Conservation (phyloP, 2,329 filamentous ascomycete genomes). For the Stemphylium lycopersici region DNA sequence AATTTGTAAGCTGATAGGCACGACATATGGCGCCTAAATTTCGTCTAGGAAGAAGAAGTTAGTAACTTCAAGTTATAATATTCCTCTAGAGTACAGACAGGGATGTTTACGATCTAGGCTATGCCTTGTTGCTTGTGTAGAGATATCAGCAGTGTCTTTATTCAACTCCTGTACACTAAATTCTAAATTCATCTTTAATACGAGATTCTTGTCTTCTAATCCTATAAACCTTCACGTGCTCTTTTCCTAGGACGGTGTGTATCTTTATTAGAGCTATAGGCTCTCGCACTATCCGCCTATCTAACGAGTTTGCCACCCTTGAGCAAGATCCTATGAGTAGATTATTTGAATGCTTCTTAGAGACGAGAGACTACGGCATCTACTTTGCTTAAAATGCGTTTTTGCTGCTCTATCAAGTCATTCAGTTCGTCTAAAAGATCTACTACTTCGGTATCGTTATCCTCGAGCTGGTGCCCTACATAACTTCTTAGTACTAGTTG, state of each 20-base stretch:
- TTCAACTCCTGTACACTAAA: no score
- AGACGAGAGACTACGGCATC: not conserved
- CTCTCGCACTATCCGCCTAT: not conserved
- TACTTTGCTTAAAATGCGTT: not conserved
- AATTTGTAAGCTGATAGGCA: not conserved
- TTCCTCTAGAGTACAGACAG: not conserved
- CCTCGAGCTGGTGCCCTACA: not conserved
- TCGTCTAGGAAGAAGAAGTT: not conserved
- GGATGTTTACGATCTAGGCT: not conserved
- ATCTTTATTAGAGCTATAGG: not conserved
- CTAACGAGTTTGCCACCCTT: not conserved
- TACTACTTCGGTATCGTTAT: not conserved
- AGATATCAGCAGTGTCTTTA: not conserved
- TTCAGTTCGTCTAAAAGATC: not conserved
- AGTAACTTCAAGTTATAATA: no score
- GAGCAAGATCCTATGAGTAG: not conserved
- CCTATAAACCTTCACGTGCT: not conserved
- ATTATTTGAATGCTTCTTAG: not conserved
- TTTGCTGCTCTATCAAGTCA: not conserved
- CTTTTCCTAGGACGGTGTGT: not conserved
- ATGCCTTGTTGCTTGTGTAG: not conserved
- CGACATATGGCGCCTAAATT: not conserved
- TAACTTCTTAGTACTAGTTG: not conserved
- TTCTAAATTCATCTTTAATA: not conserved
- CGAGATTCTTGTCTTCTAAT: not conserved